Conservation (phyloP, 2,329 filamentous ascomycete genomes). For the Fusarium chuoi region DNA sequence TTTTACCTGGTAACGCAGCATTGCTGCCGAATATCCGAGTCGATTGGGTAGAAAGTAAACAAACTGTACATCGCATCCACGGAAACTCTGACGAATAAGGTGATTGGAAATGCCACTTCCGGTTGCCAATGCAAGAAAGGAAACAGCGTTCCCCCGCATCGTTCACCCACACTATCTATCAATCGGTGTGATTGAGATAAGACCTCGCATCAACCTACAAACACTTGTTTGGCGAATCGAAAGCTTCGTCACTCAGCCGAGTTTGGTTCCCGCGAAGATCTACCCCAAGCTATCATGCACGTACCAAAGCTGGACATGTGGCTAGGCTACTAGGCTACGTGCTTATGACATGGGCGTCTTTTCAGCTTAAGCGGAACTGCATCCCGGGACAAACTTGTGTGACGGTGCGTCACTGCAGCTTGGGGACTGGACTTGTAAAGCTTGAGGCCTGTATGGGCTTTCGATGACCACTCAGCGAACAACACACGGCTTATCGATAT, state of each 20-base stretch:
- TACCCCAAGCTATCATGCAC: constrained; percentile 7
- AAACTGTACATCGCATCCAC: constrained; percentile 15
- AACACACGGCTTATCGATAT: constrained; percentile 40
- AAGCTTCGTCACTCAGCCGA: background rate
- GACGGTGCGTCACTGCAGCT: constrained; percentile 37
- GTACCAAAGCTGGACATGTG: constrained; percentile 9
- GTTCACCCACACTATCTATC: constrained; percentile 22
- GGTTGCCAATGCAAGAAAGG: constrained; percentile 9
- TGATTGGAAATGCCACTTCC: constrained; percentile 1
- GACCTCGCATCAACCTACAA: constrained; percentile 12
- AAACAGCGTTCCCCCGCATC: constrained; percentile 34
- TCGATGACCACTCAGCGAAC: constrained; percentile 32
- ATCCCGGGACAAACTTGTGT: constrained; percentile 26
- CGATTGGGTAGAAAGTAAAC: constrained; percentile 24
- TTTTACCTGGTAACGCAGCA: constrained; percentile 9
- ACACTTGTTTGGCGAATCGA: constrained; percentile 2
- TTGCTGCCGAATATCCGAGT: constrained; percentile 12
- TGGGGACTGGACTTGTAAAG: constrained; percentile 16
- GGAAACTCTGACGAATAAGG: constrained; percentile 27
- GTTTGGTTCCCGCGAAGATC: constrained; percentile 8
- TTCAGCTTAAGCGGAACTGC: constrained; percentile 24
- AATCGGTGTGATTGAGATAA: constrained; percentile 25
- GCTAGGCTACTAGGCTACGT: constrained; percentile 4
- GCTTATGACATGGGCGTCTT: constrained; percentile 13
- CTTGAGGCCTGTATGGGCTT: constrained; percentile 2